Conservation (phyloP, 2,329 filamentous ascomycete genomes). For the Colletotrichum simmondsii region DNA sequence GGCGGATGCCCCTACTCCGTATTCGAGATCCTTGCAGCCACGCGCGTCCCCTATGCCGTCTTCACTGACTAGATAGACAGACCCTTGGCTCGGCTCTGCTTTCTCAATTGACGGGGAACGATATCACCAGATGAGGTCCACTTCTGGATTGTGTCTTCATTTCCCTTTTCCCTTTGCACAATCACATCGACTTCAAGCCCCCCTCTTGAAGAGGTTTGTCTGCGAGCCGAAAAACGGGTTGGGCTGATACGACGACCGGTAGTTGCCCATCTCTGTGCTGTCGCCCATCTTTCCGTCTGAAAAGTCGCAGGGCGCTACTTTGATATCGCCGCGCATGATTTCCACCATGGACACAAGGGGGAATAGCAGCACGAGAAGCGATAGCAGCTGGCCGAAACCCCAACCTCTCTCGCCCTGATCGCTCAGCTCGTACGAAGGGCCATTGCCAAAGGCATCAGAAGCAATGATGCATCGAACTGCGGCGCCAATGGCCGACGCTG, state of each 20-base stretch:
- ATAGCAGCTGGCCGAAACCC: constrained; percentile 73
- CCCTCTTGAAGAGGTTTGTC: constrained; percentile 47
- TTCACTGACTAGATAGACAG: background rate
- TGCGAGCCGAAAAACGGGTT: constrained; percentile 56
- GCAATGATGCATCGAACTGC: constrained; percentile 66
- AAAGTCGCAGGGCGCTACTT: constrained; percentile 40
- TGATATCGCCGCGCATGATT: constrained; percentile 63
- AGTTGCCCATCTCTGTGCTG: constrained; percentile 18
- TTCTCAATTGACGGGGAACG: background rate
- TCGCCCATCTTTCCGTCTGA: background rate
- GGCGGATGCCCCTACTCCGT: background rate
- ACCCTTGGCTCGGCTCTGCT: background rate
- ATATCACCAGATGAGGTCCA: background rate
- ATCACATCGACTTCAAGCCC: background rate
- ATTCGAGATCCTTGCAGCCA: background rate
- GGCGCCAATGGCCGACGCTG: constrained; percentile 67
- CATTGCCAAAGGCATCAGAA: constrained; percentile 68
- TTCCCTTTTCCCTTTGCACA: background rate
- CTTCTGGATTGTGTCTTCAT: background rate
- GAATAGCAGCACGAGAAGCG: constrained; percentile 68
- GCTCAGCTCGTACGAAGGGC: constrained; percentile 58
- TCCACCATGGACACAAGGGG: constrained; percentile 70
- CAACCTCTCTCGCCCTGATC: constrained; percentile 67
- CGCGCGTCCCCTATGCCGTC: background rate
- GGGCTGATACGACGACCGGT: constrained; percentile 50